These are phyloP conservation scores for Fragilariopsis cylindrus DNA, from an alignment of 108 stramenopile genomes.

Conservation along the genomic window DNA sequence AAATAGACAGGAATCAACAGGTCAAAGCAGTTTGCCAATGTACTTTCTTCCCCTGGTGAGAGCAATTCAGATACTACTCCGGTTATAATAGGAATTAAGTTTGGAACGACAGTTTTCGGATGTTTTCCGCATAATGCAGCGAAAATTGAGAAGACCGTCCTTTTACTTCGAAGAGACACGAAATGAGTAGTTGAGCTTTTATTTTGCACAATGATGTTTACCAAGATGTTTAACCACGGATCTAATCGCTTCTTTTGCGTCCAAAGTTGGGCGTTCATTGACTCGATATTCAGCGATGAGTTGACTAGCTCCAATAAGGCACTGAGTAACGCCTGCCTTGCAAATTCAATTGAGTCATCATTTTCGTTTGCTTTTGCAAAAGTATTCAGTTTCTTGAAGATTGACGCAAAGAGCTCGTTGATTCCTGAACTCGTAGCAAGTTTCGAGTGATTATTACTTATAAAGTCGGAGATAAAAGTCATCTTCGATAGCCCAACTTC, in stretches of 20 bases:
- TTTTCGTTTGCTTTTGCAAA: conserved; percentile 13
- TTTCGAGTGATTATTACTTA: conserved; percentile 37
- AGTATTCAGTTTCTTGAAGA: conserved; percentile 31
- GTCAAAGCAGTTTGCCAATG: conserved; percentile 21
- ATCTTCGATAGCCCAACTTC: conserved; percentile 38
- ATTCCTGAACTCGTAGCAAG: conserved; percentile 17
- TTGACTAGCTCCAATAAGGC: conserved; percentile 19
- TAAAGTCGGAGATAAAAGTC: conserved; percentile 59
- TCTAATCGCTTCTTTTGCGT: conserved; percentile 17
- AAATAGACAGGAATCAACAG: conserved; percentile 63
- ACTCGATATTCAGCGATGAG: background rate
- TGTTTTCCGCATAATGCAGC: conserved; percentile 53
- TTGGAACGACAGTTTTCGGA: conserved; percentile 53
- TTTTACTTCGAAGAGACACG: conserved; percentile 25
- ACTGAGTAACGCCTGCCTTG: conserved; percentile 19
- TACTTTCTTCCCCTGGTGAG: conserved; percentile 15
- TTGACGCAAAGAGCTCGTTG: conserved; percentile 14
- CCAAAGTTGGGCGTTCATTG: background rate
- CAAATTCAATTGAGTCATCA: conserved; percentile 29
- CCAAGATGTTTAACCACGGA: conserved; percentile 18
- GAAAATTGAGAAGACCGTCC: conserved; percentile 46
- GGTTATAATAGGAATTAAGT: conserved; percentile 59
- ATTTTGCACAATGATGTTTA: background rate
- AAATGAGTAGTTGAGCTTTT: background rate
- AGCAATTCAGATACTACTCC: conserved; percentile 32